Conservation (phyloP, 345 rosid species). For the Dipteronia sinensis region DNA sequence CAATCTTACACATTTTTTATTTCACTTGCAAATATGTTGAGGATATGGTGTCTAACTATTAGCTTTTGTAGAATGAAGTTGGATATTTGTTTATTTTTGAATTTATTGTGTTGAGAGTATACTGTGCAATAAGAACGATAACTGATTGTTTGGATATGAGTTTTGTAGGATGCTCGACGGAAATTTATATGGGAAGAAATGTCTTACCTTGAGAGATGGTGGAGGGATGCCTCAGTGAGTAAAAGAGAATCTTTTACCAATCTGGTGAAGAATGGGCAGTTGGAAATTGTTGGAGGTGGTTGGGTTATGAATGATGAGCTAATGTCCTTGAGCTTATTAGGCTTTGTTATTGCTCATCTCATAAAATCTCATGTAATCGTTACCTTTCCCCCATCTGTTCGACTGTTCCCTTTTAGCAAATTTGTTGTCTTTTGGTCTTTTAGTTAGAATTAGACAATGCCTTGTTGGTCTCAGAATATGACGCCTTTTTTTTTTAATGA, state of each 20-base stretch:
- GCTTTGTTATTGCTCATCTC: neutral
- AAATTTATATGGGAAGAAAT: too few relatives aligned
- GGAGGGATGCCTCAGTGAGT: too few relatives aligned
- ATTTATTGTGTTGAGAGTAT: too few relatives aligned
- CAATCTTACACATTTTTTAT: neutral
- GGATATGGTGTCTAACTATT: too few relatives aligned
- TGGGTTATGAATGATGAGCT: constrained; percentile 99
- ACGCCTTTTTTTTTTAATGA: neutral
- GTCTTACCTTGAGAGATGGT: too few relatives aligned
- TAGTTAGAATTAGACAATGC: neutral
- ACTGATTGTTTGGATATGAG: too few relatives aligned
- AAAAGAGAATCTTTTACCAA: too few relatives aligned
- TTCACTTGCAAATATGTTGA: neutral
- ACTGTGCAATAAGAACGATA: too few relatives aligned
- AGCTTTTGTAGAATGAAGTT: too few relatives aligned
- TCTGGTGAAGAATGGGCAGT: too few relatives aligned
- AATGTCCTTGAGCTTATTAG: constrained; percentile 17
- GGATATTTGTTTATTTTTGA: too few relatives aligned
- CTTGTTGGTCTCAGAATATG: neutral
- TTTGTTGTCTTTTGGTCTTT: neutral
- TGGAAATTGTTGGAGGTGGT: constrained; percentile 99
- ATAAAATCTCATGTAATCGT: neutral
- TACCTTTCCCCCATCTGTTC: neutral
- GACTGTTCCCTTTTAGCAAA: neutral
- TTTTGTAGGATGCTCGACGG: too few relatives aligned